These are phyloP conservation scores for Calonectria hawksworthii DNA, from an alignment of 2,329 filamentous ascomycete species.

Conservation along the genomic window DNA sequence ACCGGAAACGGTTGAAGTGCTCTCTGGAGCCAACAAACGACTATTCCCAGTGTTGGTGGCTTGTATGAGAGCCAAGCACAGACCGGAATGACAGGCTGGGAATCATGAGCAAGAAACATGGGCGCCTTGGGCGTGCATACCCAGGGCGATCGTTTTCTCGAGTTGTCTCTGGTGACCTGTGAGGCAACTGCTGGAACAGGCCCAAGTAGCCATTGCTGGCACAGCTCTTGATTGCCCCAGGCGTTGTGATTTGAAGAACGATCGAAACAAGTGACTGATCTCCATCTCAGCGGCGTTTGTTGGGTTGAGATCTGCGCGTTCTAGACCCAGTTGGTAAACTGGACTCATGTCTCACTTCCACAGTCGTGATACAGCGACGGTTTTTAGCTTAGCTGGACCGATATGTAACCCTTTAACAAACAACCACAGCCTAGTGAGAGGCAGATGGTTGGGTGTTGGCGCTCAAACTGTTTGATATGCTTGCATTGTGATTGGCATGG, in stretches of 20 bases:
- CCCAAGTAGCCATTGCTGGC: background rate
- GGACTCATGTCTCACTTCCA: background rate
- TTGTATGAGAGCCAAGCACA: background rate
- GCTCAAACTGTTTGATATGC: background rate
- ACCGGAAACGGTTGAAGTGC: background rate
- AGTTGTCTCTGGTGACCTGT: background rate
- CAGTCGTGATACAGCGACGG: background rate
- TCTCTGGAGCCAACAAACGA: too few relatives aligned
- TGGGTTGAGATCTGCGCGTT: background rate
- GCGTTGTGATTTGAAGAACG: background rate
- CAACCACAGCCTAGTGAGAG: background rate
- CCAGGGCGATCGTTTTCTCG: background rate
- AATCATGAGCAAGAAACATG: background rate
- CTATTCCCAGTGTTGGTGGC: background rate
- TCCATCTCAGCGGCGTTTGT: background rate
- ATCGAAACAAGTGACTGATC: background rate
- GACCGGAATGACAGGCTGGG: background rate
- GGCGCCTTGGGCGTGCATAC: background rate
- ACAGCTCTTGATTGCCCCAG: background rate
- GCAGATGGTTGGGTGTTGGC: background rate
- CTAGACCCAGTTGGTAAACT: background rate
- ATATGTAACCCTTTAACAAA: background rate
- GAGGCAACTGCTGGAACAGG: background rate
- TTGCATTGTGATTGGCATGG: background rate
- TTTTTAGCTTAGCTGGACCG: background rate